Conservation (phyloP, 352 stramenopile genomes). For the Phytopythium litorale region DNA sequence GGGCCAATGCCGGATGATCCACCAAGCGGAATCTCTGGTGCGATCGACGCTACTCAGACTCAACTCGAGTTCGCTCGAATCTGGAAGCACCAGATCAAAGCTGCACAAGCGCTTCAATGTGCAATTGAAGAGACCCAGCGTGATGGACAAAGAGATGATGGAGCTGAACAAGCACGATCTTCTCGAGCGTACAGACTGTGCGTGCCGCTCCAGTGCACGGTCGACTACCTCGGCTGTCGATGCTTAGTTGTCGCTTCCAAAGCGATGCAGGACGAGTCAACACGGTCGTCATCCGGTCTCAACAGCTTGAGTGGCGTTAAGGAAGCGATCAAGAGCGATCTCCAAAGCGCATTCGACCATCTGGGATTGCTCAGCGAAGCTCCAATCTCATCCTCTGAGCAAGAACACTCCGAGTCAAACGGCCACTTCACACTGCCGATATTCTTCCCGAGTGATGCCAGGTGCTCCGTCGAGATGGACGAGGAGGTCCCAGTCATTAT, state of each 20-base stretch:
- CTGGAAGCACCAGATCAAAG: constrained; percentile 49
- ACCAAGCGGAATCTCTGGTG: neutral
- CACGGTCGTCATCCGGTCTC: neutral
- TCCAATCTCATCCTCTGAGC: too few relatives aligned
- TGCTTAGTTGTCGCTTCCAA: constrained; percentile 40
- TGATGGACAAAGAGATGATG: neutral
- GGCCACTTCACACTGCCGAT: constrained; percentile 3
- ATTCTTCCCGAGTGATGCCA: constrained; percentile 18
- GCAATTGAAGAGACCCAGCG: constrained; percentile 16
- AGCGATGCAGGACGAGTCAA: constrained; percentile 6
- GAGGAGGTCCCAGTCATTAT: constrained; percentile 7
- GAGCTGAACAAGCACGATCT: neutral
- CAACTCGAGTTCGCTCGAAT: constrained; percentile 23
- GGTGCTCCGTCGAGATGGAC: constrained; percentile 11
- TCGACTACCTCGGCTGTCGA: constrained; percentile 61
- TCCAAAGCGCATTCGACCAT: neutral
- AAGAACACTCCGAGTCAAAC: neutral
- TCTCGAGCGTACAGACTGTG: constrained; percentile 7
- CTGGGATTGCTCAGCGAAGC: neutral
- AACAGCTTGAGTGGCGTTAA: constrained; percentile 1
- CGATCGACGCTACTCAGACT: neutral
- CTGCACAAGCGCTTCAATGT: constrained; percentile 27
- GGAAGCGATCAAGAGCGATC: neutral
- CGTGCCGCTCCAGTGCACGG: constrained; percentile 51
- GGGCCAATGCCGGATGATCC: neutral